Percentiles rank a stretch among this genome's conserved stretches.
These are phyloP conservation scores for Russula virescens DNA, from an alignment of 768 basidiomycete species.

Conservation along the genomic window DNA sequence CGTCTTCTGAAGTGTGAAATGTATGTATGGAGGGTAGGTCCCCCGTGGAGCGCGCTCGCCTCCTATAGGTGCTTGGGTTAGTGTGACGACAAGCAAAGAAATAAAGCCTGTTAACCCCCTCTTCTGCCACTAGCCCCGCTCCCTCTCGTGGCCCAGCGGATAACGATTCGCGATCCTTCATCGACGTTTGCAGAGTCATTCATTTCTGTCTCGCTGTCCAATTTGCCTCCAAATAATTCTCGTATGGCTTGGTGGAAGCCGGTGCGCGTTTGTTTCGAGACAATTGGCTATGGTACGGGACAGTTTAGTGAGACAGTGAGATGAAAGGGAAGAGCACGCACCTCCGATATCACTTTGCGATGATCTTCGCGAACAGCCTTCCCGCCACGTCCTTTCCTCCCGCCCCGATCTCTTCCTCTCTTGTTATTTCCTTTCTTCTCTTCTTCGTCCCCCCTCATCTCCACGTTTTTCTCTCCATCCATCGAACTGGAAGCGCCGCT, in stretches of 20 bases:
- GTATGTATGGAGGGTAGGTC: conserved; percentile 80
- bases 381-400: conserved; percentile 42
- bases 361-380: conserved; percentile 49
- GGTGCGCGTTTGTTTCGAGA: conserved; percentile 74
- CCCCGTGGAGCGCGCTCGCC: conserved; percentile 48
- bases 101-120: conserved; percentile 28
- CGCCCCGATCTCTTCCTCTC: conserved; percentile 38
- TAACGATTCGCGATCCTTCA: conserved; percentile 68
- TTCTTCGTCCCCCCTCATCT: conserved; percentile 25
- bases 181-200: conserved; percentile 42
- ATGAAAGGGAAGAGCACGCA: conserved; percentile 37
- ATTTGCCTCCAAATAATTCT: conserved; percentile 72
- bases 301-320: conserved; percentile 12
- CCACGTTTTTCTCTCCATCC: conserved; percentile 24
- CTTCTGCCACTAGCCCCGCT: conserved; percentile 46
- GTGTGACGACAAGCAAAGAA: too few relatives aligned
- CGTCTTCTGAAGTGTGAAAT: conserved; percentile 95
- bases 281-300: conserved; percentile 56
- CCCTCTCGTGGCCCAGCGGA: conserved; percentile 66
- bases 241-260: conserved; percentile 78
- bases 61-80: conserved; percentile 4
- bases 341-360: conserved; percentile 77
- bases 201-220: conserved; percentile 76
- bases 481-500: conserved; percentile 23
- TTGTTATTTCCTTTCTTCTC: conserved; percentile 34